A percentile compares a stretch with the other conserved stretches of the same genome.
Conservation (phyloP, 2,329 filamentous ascomycete genomes). For the Fonsecaea nubica region DNA sequence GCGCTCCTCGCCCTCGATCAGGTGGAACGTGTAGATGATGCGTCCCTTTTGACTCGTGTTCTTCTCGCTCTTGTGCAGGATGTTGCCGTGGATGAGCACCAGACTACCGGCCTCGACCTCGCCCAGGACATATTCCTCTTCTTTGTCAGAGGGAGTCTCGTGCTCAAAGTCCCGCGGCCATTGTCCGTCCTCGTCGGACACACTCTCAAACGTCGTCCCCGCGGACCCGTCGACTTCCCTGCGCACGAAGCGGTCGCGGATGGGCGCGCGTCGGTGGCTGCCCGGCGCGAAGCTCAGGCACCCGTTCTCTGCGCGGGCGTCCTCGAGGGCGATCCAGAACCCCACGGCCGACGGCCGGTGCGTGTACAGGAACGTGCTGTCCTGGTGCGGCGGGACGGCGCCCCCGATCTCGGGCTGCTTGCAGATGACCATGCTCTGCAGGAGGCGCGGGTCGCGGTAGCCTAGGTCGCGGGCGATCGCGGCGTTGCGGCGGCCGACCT, state of each 20-base stretch:
- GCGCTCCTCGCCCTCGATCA: slow-evolving; percentile 79
- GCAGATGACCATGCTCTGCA: slow-evolving; percentile 98
- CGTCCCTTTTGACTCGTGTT: slow-evolving; percentile 85
- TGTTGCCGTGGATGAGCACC: slow-evolving; percentile 93
- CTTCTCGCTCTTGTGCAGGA: slow-evolving; percentile 94
- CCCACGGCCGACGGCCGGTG: slow-evolving; percentile 86
- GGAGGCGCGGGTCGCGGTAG: slow-evolving; percentile 74
- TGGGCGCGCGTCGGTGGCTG: slow-evolving; percentile 74
- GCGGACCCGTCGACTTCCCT: slow-evolving; percentile 49
- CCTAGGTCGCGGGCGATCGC: slow-evolving; percentile 74
- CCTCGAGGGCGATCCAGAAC: slow-evolving; percentile 97
- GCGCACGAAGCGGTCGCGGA: slow-evolving; percentile 78
- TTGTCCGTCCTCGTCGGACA: slow-evolving; percentile 69
- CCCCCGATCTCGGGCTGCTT: slow-evolving; percentile 97
- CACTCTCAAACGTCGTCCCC: slow-evolving; percentile 69
- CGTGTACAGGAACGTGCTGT: slow-evolving; percentile 91
- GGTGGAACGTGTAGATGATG: slow-evolving; percentile 97
- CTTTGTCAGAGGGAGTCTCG: slow-evolving; percentile 44
- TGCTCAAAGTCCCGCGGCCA: slow-evolving; percentile 66
- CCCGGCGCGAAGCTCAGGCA: slow-evolving; percentile 86
- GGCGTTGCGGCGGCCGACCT: slow-evolving; percentile 54
- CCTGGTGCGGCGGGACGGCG: slow-evolving; percentile 88
- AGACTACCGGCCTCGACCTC: slow-evolving; percentile 91
- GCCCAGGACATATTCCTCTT: slow-evolving; percentile 72
- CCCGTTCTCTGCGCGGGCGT: slow-evolving; percentile 84